Base-by-base conservation (phyloP, 1,284 basidiomycete genomes). In the Irpex sp. region DNA sequence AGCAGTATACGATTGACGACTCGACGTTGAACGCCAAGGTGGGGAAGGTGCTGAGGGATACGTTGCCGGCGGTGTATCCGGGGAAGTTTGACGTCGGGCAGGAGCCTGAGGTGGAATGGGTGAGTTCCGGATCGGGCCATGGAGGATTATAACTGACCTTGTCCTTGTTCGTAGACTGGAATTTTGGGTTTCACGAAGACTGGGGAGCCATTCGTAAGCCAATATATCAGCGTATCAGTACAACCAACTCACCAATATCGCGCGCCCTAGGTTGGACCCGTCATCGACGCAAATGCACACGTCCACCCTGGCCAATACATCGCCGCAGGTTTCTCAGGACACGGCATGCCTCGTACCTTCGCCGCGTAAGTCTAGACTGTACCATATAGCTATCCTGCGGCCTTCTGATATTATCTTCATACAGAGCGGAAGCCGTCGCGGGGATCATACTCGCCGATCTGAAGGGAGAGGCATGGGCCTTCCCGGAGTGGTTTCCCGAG, bases 321-420 rank as follows among this genome's bases (percentile, higher is more conserved):
- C 17, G 78, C 87, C 1, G 92, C 88, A 0, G 92, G 92, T 5
- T 93, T 87, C 70, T 79, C 83, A 0, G 92, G 91, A 0, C 91
- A 93, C 68, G 92, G 92, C 0, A 94, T 94, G 90, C 86, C 90
- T 2, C 82, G 90, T 2, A 86, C 89, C 0, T 91, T 82, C 69
- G 83, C 81, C 53, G 92, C 90, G 89, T 90, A 68, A 55, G 82
- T 73, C n/a, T n/a, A n/a, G n/a, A n/a, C n/a, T n/a, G n/a, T n/a
- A n/a, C n/a, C n/a, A n/a, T n/a, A n/a, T n/a, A n/a, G n/a, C n/a
- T n/a, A n/a, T n/a, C n/a, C n/a, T n/a, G n/a, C n/a, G n/a, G n/a
- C n/a, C n/a, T n/a, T n/a, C n/a, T n/a, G n/a, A n/a, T n/a, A n/a
- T n/a, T n/a, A n/a, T n/a, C 31, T 33, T 49, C 9, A 33, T 17